A percentile compares a stretch with the other conserved stretches of the same genome.
Conservation (phyloP, 495 filamentous ascomycete genomes). For the Lindgomyces ingoldianus region DNA sequence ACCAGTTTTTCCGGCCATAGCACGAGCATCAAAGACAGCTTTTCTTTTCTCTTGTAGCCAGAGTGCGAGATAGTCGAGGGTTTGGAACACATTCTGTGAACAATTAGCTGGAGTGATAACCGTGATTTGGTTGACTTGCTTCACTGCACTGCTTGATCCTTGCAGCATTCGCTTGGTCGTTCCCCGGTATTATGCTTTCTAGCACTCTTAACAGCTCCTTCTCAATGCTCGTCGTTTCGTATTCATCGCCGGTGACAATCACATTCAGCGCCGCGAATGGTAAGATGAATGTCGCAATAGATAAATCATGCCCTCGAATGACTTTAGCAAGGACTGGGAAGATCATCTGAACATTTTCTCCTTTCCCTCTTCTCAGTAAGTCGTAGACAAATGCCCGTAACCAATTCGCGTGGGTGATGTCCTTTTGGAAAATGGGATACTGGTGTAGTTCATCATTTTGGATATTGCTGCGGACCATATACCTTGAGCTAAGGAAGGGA, state of each 20-base stretch:
- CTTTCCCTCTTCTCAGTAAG: constrained; percentile 71
- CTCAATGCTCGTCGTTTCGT: constrained; percentile 66
- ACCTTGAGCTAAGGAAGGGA: constrained; percentile 83
- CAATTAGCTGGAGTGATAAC: constrained; percentile 5
- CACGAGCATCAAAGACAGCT: constrained; percentile 41
- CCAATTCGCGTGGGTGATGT: constrained; percentile 74
- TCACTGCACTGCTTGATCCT: constrained; percentile 79
- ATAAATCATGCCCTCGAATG: constrained; percentile 77
- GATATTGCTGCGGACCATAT: constrained; percentile 61
- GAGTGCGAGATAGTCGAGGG: constrained; percentile 84
- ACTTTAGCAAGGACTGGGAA: constrained; percentile 79
- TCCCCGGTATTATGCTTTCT: constrained; percentile 56
- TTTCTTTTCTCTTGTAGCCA: constrained; percentile 87
- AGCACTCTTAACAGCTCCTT: constrained; percentile 72
- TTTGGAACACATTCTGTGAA: constrained; percentile 77
- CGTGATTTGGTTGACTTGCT: constrained; percentile 51
- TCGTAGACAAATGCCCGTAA: constrained; percentile 77
- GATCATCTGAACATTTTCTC: constrained; percentile 66
- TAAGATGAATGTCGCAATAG: constrained; percentile 80
- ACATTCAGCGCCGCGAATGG: constrained; percentile 82
- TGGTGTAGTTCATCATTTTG: constrained; percentile 51
- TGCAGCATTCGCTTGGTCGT: constrained; percentile 58
- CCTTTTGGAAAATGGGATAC: constrained; percentile 75
- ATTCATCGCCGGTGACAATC: constrained; percentile 66
- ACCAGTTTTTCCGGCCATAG: constrained; percentile 39